Percentiles rank a stretch among this genome's conserved stretches.
Conservation (phyloP, 495 filamentous ascomycete genomes). For the Neurospora sublineolata region DNA sequence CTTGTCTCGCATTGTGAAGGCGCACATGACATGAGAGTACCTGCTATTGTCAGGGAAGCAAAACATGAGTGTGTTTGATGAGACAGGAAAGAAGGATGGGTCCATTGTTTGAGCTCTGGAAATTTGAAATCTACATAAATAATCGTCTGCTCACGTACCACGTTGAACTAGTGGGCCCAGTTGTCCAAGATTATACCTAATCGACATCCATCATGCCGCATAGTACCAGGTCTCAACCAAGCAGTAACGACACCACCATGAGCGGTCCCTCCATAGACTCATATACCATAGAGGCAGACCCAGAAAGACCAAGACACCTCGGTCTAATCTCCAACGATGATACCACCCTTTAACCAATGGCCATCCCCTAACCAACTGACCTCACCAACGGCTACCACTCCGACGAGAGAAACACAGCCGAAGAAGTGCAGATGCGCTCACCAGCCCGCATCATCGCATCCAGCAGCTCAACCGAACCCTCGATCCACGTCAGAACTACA, state of each 20-base stretch:
- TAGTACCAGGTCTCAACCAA: background rate
- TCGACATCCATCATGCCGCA: background rate
- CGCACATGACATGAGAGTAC: too few relatives aligned
- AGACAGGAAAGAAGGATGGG: too few relatives aligned
- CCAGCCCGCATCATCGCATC: background rate
- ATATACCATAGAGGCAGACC: background rate
- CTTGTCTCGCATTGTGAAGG: too few relatives aligned
- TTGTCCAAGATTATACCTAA: too few relatives aligned
- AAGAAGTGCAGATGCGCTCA: background rate
- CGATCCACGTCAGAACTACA: background rate
- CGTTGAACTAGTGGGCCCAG: too few relatives aligned
- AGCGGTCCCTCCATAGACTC: background rate
- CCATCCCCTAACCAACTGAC: background rate
- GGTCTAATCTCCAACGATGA: background rate
- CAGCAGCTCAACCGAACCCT: background rate
- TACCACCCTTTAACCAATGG: background rate
- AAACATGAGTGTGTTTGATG: too few relatives aligned
- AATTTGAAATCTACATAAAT: too few relatives aligned
- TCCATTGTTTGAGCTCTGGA: too few relatives aligned
- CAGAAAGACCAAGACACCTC: background rate
- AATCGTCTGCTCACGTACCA: too few relatives aligned
- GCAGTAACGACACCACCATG: background rate
- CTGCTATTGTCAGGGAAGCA: too few relatives aligned
- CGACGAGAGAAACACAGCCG: background rate
- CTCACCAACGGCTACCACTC: background rate